These are phyloP conservation scores for Colletotrichum paranaense DNA, from an alignment of 2,329 filamentous ascomycete genomes.

Conservation along the genomic window DNA sequence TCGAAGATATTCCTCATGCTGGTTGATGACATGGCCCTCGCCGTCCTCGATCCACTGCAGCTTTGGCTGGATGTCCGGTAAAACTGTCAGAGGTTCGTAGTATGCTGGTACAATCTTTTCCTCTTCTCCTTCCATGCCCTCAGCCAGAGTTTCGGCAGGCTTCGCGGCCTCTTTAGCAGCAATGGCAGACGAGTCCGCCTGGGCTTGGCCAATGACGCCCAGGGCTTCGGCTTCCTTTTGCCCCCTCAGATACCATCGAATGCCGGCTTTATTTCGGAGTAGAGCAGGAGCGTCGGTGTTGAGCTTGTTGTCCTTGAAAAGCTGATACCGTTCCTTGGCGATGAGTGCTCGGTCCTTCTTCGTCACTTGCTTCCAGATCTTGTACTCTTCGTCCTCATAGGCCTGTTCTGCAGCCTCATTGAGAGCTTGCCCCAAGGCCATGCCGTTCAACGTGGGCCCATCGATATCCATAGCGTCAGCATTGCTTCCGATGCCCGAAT, in stretches of 20 bases:
- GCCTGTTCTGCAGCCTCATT: slow-evolving; percentile 78
- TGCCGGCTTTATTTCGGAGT: slow-evolving; percentile 84
- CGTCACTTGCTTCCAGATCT: slow-evolving; percentile 98
- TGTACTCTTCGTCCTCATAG: slow-evolving; percentile 94
- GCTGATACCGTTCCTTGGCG: slow-evolving; percentile 84
- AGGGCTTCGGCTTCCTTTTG: slow-evolving; percentile 74
- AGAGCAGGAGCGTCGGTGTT: slow-evolving; percentile 90
- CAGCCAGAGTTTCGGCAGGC: slow-evolving; percentile 82
- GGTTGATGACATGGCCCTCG: slow-evolving; percentile 89
- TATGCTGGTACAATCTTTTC: slow-evolving; percentile 92
- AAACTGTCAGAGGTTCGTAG: slow-evolving; percentile 86
- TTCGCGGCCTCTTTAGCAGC: slow-evolving; percentile 60
- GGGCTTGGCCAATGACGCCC: slow-evolving; percentile 51
- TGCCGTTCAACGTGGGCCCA: slow-evolving; percentile 75
- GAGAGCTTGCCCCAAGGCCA: slow-evolving; percentile 72
- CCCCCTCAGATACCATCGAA: slow-evolving; percentile 87
- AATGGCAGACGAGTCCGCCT: slow-evolving; percentile 57
- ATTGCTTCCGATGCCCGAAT: slow-evolving; percentile 77
- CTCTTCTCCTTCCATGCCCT: slow-evolving; percentile 92
- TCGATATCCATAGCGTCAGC: slow-evolving; percentile 90
- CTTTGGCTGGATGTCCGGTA: slow-evolving; percentile 84
- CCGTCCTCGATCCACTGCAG: slow-evolving; percentile 91
- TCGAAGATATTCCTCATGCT: slow-evolving; percentile 84
- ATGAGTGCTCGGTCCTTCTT: slow-evolving; percentile 93
- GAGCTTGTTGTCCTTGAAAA: slow-evolving; percentile 87